These are phyloP conservation scores for Delphinella strobiligena DNA, from an alignment of 2,329 filamentous ascomycete species.

Conservation along the genomic window DNA sequence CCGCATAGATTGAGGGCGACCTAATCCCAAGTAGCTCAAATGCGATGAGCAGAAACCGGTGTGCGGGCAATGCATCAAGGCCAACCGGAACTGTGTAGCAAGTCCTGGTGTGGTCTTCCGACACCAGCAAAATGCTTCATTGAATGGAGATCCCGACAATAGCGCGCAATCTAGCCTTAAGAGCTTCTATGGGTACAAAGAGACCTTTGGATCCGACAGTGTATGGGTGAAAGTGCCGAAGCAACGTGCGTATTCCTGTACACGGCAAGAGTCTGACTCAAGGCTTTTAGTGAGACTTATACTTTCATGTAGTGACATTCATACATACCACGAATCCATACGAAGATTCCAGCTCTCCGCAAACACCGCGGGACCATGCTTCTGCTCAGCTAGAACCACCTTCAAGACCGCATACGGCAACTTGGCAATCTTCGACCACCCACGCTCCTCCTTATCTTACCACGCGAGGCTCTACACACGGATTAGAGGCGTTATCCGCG, in stretches of 20 bases:
- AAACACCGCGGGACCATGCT: background rate
- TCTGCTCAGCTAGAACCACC: background rate
- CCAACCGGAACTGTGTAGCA: slow-evolving; percentile 46
- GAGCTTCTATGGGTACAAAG: slow-evolving; percentile 54
- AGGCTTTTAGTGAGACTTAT: background rate
- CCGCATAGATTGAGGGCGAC: too few relatives aligned
- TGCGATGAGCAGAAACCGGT: slow-evolving; percentile 51
- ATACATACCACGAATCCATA: slow-evolving; percentile 51
- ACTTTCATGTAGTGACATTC: slow-evolving; percentile 39
- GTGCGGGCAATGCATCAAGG: slow-evolving; percentile 50
- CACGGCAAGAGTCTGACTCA: background rate
- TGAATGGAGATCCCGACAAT: slow-evolving; percentile 42
- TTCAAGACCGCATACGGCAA: too few relatives aligned
- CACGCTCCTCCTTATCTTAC: slow-evolving; percentile 1
- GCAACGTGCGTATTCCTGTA: slow-evolving; percentile 30
- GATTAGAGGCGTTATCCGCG: slow-evolving; percentile 42
- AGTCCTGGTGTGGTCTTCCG: slow-evolving; percentile 54
- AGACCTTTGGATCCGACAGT: slow-evolving; percentile 48
- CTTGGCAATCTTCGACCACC: background rate
- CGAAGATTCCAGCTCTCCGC: slow-evolving; percentile 29
- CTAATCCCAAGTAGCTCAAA: slow-evolving; percentile 44
- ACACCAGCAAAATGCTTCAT: slow-evolving; percentile 57
- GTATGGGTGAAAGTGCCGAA: slow-evolving; percentile 53
- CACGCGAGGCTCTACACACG: slow-evolving; percentile 25
- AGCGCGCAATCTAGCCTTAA: slow-evolving; percentile 37